phyloP scores from a whole-genome alignment of 345 rosid genomes.

The Barbarea vulgaris region DNA sequence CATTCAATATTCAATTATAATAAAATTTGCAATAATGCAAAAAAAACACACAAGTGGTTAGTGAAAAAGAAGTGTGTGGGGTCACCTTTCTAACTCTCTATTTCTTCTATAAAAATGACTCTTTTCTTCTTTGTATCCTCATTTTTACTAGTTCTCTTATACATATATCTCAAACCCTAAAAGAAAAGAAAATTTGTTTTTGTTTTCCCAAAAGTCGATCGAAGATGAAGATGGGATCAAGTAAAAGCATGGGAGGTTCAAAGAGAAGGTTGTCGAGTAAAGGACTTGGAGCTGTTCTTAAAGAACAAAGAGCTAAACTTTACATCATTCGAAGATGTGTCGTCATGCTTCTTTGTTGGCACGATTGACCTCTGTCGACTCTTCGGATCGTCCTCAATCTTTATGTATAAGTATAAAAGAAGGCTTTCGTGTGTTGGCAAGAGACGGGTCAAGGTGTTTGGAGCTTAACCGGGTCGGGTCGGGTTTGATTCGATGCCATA shows the following conservation, averaged over 20 bases:
- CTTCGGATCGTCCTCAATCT: background rate
- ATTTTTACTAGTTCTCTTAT: conserved; percentile 15
- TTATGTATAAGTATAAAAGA: conserved; percentile 33
- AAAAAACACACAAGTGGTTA: conserved; percentile 39
- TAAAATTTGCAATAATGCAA: conserved; percentile 30
- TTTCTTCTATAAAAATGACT: conserved; percentile 35
- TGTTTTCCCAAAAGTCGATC: background rate
- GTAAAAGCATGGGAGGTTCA: conserved; percentile 55
- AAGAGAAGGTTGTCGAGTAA: conserved; percentile 77
- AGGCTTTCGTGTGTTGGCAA: conserved; percentile 20
- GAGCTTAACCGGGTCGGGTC: conserved; percentile 21
- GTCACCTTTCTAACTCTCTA: conserved; percentile 24
- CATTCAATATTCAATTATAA: conserved; percentile 25
- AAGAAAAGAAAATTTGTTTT: background rate
- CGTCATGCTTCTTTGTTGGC: conserved; percentile 87
- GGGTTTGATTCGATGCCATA: conserved; percentile 8
- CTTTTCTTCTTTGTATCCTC: conserved; percentile 22
- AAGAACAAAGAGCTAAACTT: conserved; percentile 86
- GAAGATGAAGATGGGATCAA: conserved; percentile 63
- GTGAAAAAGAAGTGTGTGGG: conserved; percentile 39
- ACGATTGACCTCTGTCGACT: conserved; percentile 51
- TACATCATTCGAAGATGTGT: conserved; percentile 94
- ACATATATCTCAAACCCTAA: conserved; percentile 32
- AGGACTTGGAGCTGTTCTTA: conserved; percentile 70
- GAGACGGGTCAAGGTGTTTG: conserved; percentile 15